Percentiles rank a stretch among this genome's conserved stretches.
These are phyloP conservation scores for Yamadazyma pseudoaaseri DNA, from an alignment of 1,139 yeast species.

Conservation along the genomic window DNA sequence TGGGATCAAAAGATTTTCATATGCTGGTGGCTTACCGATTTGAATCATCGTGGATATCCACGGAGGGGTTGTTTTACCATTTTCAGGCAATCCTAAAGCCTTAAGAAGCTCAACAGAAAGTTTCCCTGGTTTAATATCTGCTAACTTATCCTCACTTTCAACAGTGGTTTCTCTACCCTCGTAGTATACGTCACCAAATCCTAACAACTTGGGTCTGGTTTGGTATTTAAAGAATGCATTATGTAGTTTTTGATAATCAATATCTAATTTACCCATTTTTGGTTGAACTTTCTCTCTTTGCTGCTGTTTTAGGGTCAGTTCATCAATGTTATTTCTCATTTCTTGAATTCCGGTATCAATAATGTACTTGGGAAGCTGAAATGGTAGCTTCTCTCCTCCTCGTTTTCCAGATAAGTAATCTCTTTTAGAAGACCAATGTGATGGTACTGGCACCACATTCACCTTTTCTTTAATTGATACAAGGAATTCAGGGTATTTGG, in stretches of 20 bases:
- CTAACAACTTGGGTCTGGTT: constrained; percentile 65
- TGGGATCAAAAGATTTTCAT: constrained; percentile 62
- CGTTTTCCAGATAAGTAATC: constrained; percentile 75
- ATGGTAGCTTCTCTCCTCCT: constrained; percentile 71
- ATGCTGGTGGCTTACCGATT: constrained; percentile 85
- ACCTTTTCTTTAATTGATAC: constrained; percentile 64
- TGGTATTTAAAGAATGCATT: constrained; percentile 86
- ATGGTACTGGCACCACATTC: constrained; percentile 76
- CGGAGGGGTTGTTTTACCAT: constrained; percentile 59
- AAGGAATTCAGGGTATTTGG: constrained; percentile 70
- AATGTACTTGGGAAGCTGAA: constrained; percentile 75
- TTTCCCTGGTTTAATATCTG: constrained; percentile 63
- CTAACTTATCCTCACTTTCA: constrained; percentile 34
- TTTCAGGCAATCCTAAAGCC: constrained; percentile 70
- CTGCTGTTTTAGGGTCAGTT: constrained; percentile 61
- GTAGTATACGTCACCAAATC: constrained; percentile 74
- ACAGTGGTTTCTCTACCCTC: constrained; percentile 72
- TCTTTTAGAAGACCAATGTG: constrained; percentile 79
- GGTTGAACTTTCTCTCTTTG: constrained; percentile 89
- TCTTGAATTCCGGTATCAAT: constrained; percentile 83
- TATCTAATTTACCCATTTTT: constrained; percentile 80
- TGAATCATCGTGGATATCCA: constrained; percentile 76
- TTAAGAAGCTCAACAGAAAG: constrained; percentile 56
- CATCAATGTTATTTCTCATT: constrained; percentile 67
- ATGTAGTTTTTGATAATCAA: constrained; percentile 79